phyloP scores from a whole-genome alignment of 2,329 filamentous ascomycete genomes.

The Arachnomyces sp. region DNA sequence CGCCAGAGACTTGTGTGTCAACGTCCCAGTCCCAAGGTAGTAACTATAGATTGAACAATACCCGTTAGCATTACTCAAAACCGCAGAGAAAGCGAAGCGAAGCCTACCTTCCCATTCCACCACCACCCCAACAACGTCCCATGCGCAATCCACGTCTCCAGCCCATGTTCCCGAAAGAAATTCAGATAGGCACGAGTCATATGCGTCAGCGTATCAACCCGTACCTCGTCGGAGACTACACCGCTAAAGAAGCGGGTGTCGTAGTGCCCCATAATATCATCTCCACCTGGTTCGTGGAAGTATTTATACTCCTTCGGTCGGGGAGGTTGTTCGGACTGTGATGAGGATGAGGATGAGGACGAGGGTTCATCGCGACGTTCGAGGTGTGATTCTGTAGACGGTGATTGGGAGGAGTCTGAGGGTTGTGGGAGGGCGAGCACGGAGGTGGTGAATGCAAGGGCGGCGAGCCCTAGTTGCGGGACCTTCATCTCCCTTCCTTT shows the following conservation, averaged over 20 bases:
- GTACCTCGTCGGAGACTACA: slow-evolving; percentile 57
- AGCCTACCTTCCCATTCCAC: slow-evolving; percentile 63
- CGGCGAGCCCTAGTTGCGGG: no score
- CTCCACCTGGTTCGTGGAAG: slow-evolving; percentile 56
- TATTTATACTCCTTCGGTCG: slow-evolving; percentile 44
- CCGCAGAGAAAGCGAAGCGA: slow-evolving; percentile 9
- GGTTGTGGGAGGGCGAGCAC: no score
- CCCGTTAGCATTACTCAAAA: slow-evolving; percentile 11
- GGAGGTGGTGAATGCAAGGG: no score
- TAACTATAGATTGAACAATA: slow-evolving; percentile 37
- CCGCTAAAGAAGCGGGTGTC: slow-evolving; percentile 61
- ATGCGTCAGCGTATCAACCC: slow-evolving; percentile 57
- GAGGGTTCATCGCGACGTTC: no score
- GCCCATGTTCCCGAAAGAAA: slow-evolving; percentile 53
- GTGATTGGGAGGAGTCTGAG: no score
- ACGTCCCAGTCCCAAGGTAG: slow-evolving; percentile 81
- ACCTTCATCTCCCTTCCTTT: no score
- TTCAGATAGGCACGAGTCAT: slow-evolving; percentile 67
- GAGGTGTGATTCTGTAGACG: no score
- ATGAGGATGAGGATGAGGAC: no score
- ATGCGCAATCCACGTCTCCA: slow-evolving; percentile 82
- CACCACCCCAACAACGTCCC: slow-evolving; percentile 80
- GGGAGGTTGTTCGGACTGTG: no score
- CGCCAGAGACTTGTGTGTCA: slow-evolving; percentile 66
- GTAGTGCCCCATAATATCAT: slow-evolving; percentile 60